A percentile compares a stretch with the other conserved stretches of the same genome.
Evolutionary conservation across 208 protist species (phyloP).

Genomic region (Trypanosomatidae sp.): DNA sequence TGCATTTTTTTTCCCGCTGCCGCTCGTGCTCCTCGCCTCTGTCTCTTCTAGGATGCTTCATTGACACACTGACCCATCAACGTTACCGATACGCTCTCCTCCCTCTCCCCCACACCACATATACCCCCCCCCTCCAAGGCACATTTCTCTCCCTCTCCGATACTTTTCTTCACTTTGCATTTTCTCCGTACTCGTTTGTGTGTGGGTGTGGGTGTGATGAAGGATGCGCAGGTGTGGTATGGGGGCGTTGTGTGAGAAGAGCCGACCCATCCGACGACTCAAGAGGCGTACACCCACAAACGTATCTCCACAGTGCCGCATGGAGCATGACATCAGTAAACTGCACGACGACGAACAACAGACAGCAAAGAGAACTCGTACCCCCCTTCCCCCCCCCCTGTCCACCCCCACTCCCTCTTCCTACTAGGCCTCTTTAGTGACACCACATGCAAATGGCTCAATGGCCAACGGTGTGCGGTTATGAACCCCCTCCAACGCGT

Average conservation of each 20-base stretch:
- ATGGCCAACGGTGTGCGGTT: not conserved
- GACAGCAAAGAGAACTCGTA: not conserved
- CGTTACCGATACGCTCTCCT: not conserved
- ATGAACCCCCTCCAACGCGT: not conserved
- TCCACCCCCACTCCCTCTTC: not conserved
- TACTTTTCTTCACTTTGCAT: not conserved
- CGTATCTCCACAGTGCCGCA: not conserved
- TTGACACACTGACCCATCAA: not conserved
- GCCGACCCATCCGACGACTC: not conserved
- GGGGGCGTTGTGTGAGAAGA: not conserved
- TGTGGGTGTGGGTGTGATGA: not conserved
- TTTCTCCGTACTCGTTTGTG: not conserved
- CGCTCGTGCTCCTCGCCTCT: not conserved
- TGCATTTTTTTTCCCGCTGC: conserved; percentile 1
- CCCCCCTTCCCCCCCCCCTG: not conserved
- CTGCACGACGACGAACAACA: not conserved
- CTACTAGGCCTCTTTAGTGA: not conserved
- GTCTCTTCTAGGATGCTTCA: not conserved
- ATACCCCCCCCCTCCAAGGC: not conserved
- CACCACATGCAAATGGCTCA: not conserved
- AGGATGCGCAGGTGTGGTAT: too few relatives aligned
- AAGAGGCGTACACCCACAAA: not conserved
- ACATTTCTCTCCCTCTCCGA: not conserved
- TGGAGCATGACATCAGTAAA: not conserved
- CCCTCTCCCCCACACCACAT: not conserved